Percentiles rank a stretch among this genome's conserved stretches.
Conservation (phyloP, 441 rosid genomes). For the Populus hybrid region DNA sequence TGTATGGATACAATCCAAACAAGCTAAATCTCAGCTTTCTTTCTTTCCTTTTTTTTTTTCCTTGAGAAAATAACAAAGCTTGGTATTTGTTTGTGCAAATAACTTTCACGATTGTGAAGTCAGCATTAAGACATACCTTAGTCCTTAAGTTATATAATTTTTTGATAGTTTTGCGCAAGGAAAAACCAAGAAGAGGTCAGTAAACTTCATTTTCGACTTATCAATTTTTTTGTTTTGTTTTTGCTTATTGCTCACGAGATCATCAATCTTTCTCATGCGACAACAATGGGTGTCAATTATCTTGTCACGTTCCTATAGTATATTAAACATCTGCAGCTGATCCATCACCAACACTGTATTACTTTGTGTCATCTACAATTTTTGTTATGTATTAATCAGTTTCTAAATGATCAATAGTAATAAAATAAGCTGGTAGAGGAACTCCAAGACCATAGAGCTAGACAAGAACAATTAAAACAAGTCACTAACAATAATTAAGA, state of each 20-base stretch:
- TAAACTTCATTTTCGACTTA: slow-evolving; percentile 24
- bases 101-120: not conserved
- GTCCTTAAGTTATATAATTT: slow-evolving; percentile 10
- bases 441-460: no score
- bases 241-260: slow-evolving; percentile 16
- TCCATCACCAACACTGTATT: not conserved
- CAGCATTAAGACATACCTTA: slow-evolving; percentile 9
- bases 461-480: no score
- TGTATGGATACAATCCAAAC: not conserved
- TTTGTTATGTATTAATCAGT: not conserved
- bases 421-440: not conserved
- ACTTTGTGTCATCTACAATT: not conserved
- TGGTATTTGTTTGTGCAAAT: not conserved
- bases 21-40: not conserved
- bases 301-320: slow-evolving; percentile 6
- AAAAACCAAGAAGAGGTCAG: slow-evolving; percentile 6
- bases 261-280: slow-evolving; percentile 22
- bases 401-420: not conserved
- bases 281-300: not conserved
- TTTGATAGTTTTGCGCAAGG: not conserved
- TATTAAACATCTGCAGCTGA: not conserved
- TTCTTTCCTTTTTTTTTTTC: no score
- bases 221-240: not conserved
- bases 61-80: no score
- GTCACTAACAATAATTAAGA: no score